phyloP scores from a whole-genome alignment of 2,329 filamentous ascomycete species.

The Colletotrichum kahawae region DNA sequence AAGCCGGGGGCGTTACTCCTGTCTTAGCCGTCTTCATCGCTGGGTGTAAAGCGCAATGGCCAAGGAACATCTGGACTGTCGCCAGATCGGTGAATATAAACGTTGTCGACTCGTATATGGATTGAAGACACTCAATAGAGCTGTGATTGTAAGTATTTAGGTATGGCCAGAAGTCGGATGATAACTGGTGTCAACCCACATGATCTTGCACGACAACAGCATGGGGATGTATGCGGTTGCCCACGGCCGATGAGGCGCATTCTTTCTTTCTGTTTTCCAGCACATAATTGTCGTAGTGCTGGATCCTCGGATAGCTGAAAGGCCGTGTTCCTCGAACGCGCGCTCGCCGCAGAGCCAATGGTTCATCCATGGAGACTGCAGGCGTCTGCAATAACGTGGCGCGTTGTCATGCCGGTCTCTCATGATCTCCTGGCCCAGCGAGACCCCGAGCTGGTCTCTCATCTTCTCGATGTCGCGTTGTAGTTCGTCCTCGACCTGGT shows the following conservation, averaged over 20 bases:
- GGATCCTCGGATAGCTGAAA: not conserved
- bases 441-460: not conserved
- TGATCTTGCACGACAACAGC: slow-evolving; percentile 1
- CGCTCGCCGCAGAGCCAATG: slow-evolving; percentile 2
- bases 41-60: not conserved
- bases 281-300: not conserved
- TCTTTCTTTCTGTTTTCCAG: not conserved
- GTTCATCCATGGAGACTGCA: slow-evolving; percentile 3
- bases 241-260: not conserved
- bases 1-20: not conserved
- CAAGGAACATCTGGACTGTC: not conserved
- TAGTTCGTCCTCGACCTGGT: not conserved
- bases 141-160: not conserved
- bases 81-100: not conserved
- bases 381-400: not conserved
- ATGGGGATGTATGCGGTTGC: not conserved
- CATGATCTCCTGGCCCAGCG: not conserved
- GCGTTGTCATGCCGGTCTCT: not conserved
- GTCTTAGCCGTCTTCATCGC: not conserved
- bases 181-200: not conserved
- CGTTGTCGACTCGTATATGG: slow-evolving; percentile 6
- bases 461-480: not conserved
- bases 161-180: not conserved
- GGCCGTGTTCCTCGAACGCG: not conserved
- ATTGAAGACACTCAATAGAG: not conserved